Evolutionary conservation across 2,329 filamentous ascomycete genomes (phyloP).

Genomic region (Pezicula radicicola): DNA sequence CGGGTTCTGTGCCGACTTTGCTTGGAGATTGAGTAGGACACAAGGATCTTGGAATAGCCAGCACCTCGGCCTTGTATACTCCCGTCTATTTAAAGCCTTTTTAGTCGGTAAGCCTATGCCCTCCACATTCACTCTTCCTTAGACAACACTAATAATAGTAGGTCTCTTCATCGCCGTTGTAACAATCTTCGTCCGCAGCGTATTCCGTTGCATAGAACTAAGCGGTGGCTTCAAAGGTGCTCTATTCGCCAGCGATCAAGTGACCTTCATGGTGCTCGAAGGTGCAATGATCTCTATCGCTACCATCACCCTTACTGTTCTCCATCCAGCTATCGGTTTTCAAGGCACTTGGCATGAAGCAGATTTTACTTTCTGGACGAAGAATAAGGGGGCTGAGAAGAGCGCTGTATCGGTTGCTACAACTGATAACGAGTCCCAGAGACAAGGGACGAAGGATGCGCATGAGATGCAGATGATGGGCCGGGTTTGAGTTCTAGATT

Average conservation of each 20-base stretch:
- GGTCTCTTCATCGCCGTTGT: slow-evolving; percentile 49
- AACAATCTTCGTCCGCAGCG: slow-evolving; percentile 49
- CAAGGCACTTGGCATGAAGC: not conserved
- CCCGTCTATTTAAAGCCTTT: slow-evolving; percentile 32
- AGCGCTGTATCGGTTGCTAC: no score
- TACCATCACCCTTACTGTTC: slow-evolving; percentile 20
- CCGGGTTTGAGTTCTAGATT: no score
- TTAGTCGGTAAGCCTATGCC: slow-evolving; percentile 36
- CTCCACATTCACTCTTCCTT: not conserved
- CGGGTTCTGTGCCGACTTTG: slow-evolving; percentile 1
- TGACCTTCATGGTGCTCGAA: slow-evolving; percentile 41
- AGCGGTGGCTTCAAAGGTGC: slow-evolving; percentile 47
- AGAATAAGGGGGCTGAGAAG: no score
- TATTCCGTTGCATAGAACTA: slow-evolving; percentile 55
- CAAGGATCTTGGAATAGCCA: slow-evolving; percentile 4
- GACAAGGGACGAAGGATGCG: no score
- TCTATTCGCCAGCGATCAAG: slow-evolving; percentile 40
- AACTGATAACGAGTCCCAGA: no score
- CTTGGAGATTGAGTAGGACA: not conserved
- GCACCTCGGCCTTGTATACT: not conserved
- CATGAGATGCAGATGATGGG: no score
- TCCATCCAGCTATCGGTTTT: slow-evolving; percentile 26
- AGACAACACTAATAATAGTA: not conserved
- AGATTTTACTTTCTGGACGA: no score
- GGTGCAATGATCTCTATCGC: slow-evolving; percentile 31